Evolutionary conservation across 31 red algal genomes (phyloP), one percentile per base, ranked within the genome.

Genomic region (Asparagopsis taxiformis): DNA sequence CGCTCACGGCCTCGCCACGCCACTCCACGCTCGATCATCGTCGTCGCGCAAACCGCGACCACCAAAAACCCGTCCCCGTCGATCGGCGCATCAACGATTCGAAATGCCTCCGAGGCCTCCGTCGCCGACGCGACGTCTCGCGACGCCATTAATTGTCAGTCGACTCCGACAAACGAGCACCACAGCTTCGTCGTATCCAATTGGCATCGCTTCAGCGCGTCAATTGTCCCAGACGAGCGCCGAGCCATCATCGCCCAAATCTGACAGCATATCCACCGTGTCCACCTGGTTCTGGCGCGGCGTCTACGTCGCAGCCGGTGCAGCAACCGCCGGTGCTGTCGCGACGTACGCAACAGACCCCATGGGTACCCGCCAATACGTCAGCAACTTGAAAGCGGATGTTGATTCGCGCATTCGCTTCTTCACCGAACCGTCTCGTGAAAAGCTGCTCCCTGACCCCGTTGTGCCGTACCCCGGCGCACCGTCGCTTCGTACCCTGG

Each of bases 401-500:
- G 34, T 84, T 30, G 67, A 73, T 2, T 33, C 31, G 13, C 65
- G 68, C 24, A 72, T 84, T 35, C 31, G 56, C 28, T 89, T 80
- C 19, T 97, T 87, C 64, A 70, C 88, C 1, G 74, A 88, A 57
- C 94, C 94, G 20, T 92, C 88, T 13, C 46, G 88, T 0, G 76
- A 89, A 8, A 83, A 97, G 64, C 63, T 97, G 44, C 74, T 92
- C 20, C 88, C 94, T 28, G 89, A 92, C 46, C 67, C 82, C 35
- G 39, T 79, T 1, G 17, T 56, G 15, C 26, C 58, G n/a, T 70
- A 34, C 15, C 49, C 78, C 9, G 70, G 78, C 29, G 77, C 53
- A 1, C 31, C 48, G 21, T 67, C 86, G 36, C 87, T 77, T 10
- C 84, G 88, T 21, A 97, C 94, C 46, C 56, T 97, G 59, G 77